Base-by-base conservation (phyloP, 108 stramenopile species). In the Conticribra guillardii region DNA sequence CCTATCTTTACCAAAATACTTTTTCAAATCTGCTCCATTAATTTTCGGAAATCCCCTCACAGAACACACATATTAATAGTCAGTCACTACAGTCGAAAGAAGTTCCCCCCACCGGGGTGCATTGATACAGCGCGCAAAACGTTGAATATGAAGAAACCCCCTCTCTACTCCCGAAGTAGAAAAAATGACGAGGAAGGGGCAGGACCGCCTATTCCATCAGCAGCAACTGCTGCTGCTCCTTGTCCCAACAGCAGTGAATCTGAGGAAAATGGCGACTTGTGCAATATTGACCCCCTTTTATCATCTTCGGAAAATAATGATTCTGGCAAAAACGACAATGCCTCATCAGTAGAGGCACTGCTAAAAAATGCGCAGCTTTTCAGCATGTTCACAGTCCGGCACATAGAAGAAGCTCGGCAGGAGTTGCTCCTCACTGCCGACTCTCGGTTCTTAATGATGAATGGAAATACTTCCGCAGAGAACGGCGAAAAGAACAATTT, bases 341-440 rank as follows among this genome's bases (percentile, higher is more conserved):
- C 61, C 8, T 23, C 47, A 31, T 15, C 9, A 15, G 63, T 19
- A 18, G 34, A 59, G 19, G 22, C 45, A 18, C 17, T 74, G 37
- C 56, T 74, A 3, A 47, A 50, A 44, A 30, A 65, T 11, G 73
- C 73, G 1, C 73, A 74, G 33, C 28, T 51, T 37, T 74, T 74
- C 57, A 74, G 73, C 46, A 45, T 46, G 54, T 32, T 74, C 11
- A 45, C 73, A 0, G 56, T 65, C 4, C 44, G 30, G 32, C 73
- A 74, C 23, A 27, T 74, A 23, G 61, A 66, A 50, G 61, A 74
- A 59, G 73, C 64, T 26, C 63, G 64, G 1, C 23, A 32, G 4
- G 63, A 51, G 1, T 59, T 74, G 37, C 21, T 62, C 21, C 37
- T 3, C 29, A 64, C 49, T 33, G 52, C 31, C 23, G 52, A 61